These are phyloP conservation scores for Coniella lustricola DNA, from an alignment of 2,329 filamentous ascomycete species.

Conservation along the genomic window DNA sequence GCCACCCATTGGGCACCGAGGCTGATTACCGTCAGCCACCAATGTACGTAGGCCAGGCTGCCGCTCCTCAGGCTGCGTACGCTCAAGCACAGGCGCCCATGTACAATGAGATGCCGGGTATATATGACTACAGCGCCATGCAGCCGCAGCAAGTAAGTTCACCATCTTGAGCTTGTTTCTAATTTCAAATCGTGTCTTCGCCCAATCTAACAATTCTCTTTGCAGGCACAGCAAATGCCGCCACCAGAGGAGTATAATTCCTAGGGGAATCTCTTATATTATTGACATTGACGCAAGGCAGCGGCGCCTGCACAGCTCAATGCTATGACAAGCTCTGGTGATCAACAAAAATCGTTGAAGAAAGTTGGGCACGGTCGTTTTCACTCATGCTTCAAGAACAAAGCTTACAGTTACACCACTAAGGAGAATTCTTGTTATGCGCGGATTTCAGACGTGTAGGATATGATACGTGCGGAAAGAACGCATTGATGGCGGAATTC, in stretches of 20 bases:
- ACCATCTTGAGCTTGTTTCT: neutral
- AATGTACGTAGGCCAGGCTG: conserved; percentile 78
- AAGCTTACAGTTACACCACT: too few relatives aligned
- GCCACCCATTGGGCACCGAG: conserved; percentile 59
- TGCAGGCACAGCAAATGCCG: conserved; percentile 36
- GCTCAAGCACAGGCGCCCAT: conserved; percentile 73
- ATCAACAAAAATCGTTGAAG: too few relatives aligned
- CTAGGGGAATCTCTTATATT: conserved; percentile 1
- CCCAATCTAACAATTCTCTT: conserved; percentile 15
- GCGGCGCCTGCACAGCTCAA: too few relatives aligned
- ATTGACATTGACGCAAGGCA: too few relatives aligned
- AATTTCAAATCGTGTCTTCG: conserved; percentile 1
- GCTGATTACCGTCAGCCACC: conserved; percentile 74
- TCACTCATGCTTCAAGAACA: too few relatives aligned
- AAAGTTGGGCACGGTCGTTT: too few relatives aligned
- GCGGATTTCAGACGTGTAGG: too few relatives aligned
- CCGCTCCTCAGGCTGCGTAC: conserved; percentile 64
- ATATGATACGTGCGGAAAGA: too few relatives aligned
- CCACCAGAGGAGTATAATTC: conserved; percentile 37
- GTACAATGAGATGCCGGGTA: conserved; percentile 73
- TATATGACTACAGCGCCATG: conserved; percentile 79
- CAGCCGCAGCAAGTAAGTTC: conserved; percentile 72
- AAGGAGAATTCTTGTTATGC: too few relatives aligned
- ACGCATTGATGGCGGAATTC: too few relatives aligned
- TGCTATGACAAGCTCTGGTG: too few relatives aligned